These are phyloP conservation scores for Ophiosphaerella herpotricha DNA, from an alignment of 2,329 filamentous ascomycete species.

Conservation along the genomic window DNA sequence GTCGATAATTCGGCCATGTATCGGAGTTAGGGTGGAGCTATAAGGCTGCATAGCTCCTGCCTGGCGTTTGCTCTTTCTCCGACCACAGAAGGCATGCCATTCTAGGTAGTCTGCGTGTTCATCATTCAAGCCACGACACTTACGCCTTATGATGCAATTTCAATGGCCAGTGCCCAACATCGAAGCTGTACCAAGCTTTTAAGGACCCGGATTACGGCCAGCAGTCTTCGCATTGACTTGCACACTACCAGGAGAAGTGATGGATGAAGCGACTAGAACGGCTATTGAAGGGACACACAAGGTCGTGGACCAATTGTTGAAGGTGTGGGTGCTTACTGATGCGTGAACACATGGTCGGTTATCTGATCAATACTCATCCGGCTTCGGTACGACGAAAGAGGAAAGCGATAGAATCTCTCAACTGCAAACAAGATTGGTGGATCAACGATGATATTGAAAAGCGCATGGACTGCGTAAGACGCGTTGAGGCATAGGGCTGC, in stretches of 20 bases:
- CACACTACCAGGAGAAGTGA: background rate
- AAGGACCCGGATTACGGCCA: background rate
- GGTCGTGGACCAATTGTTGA: slow-evolving; percentile 3
- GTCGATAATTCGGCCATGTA: background rate
- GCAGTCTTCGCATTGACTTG: background rate
- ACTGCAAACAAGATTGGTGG: slow-evolving; percentile 4
- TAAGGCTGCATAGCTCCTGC: background rate
- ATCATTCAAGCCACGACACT: background rate
- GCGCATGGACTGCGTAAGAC: background rate
- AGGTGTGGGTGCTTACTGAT: slow-evolving; percentile 17
- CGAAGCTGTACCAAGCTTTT: slow-evolving; percentile 8
- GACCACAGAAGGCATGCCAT: background rate
- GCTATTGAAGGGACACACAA: background rate
- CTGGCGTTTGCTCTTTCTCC: background rate
- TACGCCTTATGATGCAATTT: background rate
- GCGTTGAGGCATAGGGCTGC: slow-evolving; percentile 10
- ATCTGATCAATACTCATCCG: slow-evolving; percentile 3
- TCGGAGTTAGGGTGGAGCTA: background rate
- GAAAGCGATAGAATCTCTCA: slow-evolving; percentile 3
- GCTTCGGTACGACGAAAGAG: slow-evolving; percentile 2
- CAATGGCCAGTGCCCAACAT: background rate
- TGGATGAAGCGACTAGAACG: background rate
- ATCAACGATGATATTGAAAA: background rate
- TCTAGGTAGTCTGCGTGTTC: background rate
- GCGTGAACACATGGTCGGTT: slow-evolving; percentile 5